Base-by-base conservation (phyloP, 768 basidiomycete genomes). In the Amanita phalloides region DNA sequence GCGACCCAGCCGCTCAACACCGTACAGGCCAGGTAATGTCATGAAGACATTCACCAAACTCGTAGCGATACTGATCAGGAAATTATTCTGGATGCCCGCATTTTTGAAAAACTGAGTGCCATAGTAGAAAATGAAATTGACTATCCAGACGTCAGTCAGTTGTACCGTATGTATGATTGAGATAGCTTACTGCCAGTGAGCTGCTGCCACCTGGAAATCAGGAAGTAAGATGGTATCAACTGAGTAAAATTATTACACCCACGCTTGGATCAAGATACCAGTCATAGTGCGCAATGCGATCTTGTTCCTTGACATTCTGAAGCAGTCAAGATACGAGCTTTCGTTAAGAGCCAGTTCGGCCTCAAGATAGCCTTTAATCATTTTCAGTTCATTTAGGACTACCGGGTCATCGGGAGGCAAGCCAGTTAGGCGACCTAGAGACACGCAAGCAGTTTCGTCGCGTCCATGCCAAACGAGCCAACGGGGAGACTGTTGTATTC, bases 1-100 rank as follows among this genome's bases (percentile, higher is more conserved):
- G 58, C 91, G 89, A 59, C 91, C 91, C 62, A 86, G 78, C 48
- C 74, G 75, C 64, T 95, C 91, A 55, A 93, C 79, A 61, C 83
- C 78, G 68, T 76, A 90, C 68, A 92, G 81, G 28, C 86, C 87
- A 54, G 87, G 74, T 23, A 89, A 68, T 44, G 92, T 94, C 69
- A 84, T 87, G 64, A 75, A 72, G 23, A 83, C 80, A 63, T 90
- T 86, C 69, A 91, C 84, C 61, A 88, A 74, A 61, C 77, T 81
- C 56, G 84, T 86, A 55, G 78, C 79, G 54, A 90, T 75, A 48
- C 75, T 69, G 63, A 79, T 80, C 49, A 85, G 64, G 78, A 83
- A 84, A 4, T 74, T 60, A 57, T 82, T 72, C 9, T 56, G 50
- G 55, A 84, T 79, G n/a, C 79, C 78, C 14, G 80, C 71, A 51